A percentile compares a stretch with the other conserved stretches of the same genome.
Conservation (phyloP, 2,329 filamentous ascomycete species). For the Pseudocercospora crystallina region DNA sequence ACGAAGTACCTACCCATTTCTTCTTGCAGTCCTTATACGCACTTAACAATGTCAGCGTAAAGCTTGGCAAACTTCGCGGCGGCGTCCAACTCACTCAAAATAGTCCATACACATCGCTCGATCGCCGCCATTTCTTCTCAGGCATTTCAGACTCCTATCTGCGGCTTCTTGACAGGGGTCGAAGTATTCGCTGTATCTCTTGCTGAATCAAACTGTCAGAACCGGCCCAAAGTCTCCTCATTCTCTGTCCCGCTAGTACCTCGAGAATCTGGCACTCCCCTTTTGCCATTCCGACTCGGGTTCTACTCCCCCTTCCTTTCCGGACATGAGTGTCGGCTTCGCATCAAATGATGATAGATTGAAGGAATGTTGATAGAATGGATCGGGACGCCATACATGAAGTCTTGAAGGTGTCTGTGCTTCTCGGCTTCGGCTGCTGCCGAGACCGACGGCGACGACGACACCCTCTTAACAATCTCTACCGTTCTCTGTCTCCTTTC, state of each 20-base stretch:
- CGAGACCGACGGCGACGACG: no score
- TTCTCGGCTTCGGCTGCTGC: no score
- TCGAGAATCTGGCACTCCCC: conserved; percentile 42
- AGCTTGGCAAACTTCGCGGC: no score
- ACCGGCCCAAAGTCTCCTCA: no score
- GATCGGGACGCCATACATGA: no score
- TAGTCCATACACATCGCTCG: conserved; percentile 89
- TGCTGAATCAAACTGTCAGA: conserved; percentile 54
- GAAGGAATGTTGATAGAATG: no score
- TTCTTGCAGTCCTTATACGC: conserved; percentile 95
- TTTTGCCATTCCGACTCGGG: conserved; percentile 32
- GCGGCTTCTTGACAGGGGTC: conserved; percentile 96
- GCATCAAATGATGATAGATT: no score
- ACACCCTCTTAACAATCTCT: no score
- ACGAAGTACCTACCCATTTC: conserved; percentile 70
- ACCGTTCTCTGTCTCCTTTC: no score
- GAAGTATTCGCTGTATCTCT: conserved; percentile 83
- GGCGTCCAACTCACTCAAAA: conserved; percentile 70
- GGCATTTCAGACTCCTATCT: conserved; percentile 76
- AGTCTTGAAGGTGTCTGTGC: no score
- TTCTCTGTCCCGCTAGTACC: conserved; percentile 35
- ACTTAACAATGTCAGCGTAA: conserved; percentile 51
- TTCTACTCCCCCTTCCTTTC: no score
- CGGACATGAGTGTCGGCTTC: no score
- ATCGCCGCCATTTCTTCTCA: conserved; percentile 85